These are phyloP conservation scores for Cyberlindnera galapagoensis DNA, from an alignment of 805 yeast species.

Conservation along the genomic window DNA sequence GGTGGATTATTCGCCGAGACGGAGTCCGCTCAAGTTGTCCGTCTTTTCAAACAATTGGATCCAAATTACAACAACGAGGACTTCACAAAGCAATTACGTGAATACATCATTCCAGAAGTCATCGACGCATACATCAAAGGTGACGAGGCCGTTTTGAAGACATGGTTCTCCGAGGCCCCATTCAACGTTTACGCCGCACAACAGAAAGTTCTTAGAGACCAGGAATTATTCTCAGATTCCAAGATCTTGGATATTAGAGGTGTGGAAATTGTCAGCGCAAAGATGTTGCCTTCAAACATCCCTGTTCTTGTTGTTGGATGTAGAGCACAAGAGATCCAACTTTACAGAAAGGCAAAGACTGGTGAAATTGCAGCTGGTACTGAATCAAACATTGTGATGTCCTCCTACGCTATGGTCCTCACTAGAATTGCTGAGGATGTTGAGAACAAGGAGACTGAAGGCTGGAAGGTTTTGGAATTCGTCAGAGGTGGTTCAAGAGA, in stretches of 20 bases:
- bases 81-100: slow-evolving; percentile 79
- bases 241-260: slow-evolving; percentile 91
- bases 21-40: slow-evolving; percentile 88
- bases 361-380: slow-evolving; percentile 95
- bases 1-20: slow-evolving; percentile 86
- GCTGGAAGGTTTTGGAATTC: slow-evolving; percentile 94
- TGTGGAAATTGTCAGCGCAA: slow-evolving; percentile 85
- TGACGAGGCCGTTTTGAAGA: slow-evolving; percentile 73
- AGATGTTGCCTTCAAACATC: slow-evolving; percentile 78
- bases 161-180: slow-evolving; percentile 97
- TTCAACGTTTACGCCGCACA: slow-evolving; percentile 90
- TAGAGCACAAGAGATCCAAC: slow-evolving; percentile 92
- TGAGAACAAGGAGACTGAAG: slow-evolving; percentile 85
- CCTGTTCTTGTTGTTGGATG: slow-evolving; percentile 94
- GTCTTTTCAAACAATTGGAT: slow-evolving; percentile 81
- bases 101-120: slow-evolving; percentile 90
- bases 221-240: slow-evolving; percentile 87
- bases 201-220: slow-evolving; percentile 86
- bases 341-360: slow-evolving; percentile 83
- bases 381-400: slow-evolving; percentile 84
- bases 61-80: slow-evolving; percentile 76
- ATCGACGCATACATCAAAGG: slow-evolving; percentile 93
- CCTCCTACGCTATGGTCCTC: slow-evolving; percentile 94
- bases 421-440: slow-evolving; percentile 91
- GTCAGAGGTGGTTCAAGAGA: slow-evolving; percentile 90